Conservation (phyloP, 345 rosid genomes). For the Eucalyptus rudis region DNA sequence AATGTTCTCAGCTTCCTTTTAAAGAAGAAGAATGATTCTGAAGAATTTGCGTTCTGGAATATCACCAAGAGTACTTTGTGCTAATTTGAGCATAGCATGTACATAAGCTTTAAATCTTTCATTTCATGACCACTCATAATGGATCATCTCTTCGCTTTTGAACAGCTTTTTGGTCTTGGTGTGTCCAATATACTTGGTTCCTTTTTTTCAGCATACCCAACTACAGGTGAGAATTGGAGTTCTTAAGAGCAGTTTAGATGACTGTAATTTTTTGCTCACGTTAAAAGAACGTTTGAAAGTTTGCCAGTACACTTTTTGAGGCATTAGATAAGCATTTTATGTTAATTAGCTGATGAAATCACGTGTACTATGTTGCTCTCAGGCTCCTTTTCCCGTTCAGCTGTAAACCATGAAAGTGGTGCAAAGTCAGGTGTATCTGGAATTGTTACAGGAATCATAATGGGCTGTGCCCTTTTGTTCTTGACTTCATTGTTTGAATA, state of each 20-base stretch:
- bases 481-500: conserved; percentile 70
- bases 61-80: background rate
- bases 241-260: background rate
- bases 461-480: conserved; percentile 81
- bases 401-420: conserved; percentile 95
- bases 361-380: background rate
- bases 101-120: background rate
- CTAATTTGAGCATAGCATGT: background rate
- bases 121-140: background rate
- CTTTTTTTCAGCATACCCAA: conserved; percentile 78
- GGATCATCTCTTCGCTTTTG: background rate
- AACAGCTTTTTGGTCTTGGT: conserved; percentile 96
- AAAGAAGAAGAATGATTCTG: background rate
- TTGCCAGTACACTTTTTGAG: background rate
- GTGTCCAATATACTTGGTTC: conserved; percentile 86
- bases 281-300: background rate
- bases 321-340: background rate
- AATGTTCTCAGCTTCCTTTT: background rate
- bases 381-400: conserved; percentile 99
- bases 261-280: background rate
- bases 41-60: background rate
- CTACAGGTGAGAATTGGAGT: conserved; percentile 62
- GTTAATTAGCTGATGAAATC: background rate
- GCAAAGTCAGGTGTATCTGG: conserved; percentile 91
- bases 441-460: conserved; percentile 64